Percentiles rank a stretch among this genome's conserved stretches.
phyloP scores from a whole-genome alignment of 345 rosid species.

The Eucalyptus erythrocorys region DNA sequence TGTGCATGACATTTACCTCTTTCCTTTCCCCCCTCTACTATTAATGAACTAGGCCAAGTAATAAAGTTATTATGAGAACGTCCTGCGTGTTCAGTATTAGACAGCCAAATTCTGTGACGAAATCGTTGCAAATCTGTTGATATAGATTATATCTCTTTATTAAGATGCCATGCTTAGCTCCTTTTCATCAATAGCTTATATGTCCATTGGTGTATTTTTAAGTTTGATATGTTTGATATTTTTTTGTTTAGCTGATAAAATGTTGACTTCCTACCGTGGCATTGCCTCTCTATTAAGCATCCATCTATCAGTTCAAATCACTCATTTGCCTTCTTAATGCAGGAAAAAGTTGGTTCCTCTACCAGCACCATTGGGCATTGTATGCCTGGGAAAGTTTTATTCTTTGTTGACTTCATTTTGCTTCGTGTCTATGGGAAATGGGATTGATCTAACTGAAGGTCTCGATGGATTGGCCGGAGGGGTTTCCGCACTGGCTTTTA shows the following conservation, averaged over 20 bases:
- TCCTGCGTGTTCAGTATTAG: background rate
- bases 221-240: background rate
- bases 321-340: constrained; percentile 5
- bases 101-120: background rate
- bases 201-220: background rate
- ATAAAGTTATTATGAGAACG: background rate
- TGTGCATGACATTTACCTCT: background rate
- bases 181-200: background rate
- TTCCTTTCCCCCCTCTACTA: background rate
- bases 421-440: constrained; percentile 83
- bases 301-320: background rate
- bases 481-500: constrained; percentile 66
- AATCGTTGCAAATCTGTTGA: background rate
- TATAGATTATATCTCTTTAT: background rate
- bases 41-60: background rate
- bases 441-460: constrained; percentile 63
- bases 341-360: constrained; percentile 84
- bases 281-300: background rate
- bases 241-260: background rate
- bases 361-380: constrained; percentile 76
- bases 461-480: constrained; percentile 92
- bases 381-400: constrained; percentile 65
- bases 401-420: constrained; percentile 55
- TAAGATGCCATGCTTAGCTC: background rate
- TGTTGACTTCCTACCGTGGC: background rate